These are phyloP conservation scores for Fusarium pseudocircinatum DNA, from an alignment of 2,329 filamentous ascomycete species.

Conservation along the genomic window DNA sequence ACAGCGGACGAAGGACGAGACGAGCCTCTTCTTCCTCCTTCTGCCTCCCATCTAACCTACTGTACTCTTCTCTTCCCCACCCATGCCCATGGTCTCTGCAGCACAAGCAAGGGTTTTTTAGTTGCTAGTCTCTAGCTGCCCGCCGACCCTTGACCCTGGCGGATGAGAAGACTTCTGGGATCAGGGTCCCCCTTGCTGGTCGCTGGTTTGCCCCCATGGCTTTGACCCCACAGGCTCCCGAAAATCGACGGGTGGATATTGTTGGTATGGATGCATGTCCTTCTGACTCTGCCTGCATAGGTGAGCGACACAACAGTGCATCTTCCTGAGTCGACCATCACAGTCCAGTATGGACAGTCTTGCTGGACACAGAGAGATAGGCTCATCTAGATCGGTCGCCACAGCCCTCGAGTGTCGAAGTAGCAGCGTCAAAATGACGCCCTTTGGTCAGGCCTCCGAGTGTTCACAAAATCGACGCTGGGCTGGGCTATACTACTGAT, in stretches of 20 bases:
- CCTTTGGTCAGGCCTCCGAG: conserved; percentile 20
- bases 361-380: background rate
- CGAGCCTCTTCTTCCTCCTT: conserved; percentile 23
- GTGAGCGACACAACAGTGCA: background rate
- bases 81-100: conserved; percentile 9
- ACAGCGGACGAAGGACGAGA: conserved; percentile 8
- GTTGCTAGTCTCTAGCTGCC: conserved; percentile 18
- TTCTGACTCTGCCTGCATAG: conserved; percentile 28
- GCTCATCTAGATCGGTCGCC: conserved; percentile 20
- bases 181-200: conserved; percentile 28
- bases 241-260: conserved; percentile 31
- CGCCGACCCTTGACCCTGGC: conserved; percentile 30
- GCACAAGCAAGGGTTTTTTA: conserved; percentile 24
- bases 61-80: conserved; percentile 6
- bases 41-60: background rate
- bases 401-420: conserved; percentile 5
- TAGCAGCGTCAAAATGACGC: conserved; percentile 9
- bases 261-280: conserved; percentile 28
- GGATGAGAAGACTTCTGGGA: conserved; percentile 29
- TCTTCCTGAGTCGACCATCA: background rate
- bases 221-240: conserved; percentile 36
- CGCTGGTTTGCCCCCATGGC: conserved; percentile 25
- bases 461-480: background rate
- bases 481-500: background rate
- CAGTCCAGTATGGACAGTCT: background rate